phyloP scores from a whole-genome alignment of 225 moss, liverwort and hornwort genomes.

The Neckera pumila region DNA sequence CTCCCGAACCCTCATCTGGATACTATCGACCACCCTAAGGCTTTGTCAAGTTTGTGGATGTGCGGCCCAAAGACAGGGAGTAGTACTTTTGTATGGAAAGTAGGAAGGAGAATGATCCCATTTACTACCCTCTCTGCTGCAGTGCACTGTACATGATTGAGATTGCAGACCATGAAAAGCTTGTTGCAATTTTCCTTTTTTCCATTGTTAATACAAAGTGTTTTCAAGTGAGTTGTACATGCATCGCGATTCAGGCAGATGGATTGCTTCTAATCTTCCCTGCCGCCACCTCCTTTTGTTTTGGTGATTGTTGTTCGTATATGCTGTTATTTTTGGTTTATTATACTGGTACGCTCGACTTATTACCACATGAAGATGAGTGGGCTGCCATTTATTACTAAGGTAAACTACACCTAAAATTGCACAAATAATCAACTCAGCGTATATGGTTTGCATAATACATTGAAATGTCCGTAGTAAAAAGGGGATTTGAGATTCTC shows the following conservation, averaged over 20 bases:
- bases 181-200: neutral
- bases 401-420: too few species aligned
- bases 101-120: neutral
- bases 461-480: too few species aligned
- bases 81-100: neutral
- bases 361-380: too few species aligned
- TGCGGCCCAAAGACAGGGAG: neutral
- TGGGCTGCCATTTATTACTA: too few species aligned
- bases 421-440: too few species aligned
- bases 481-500: too few species aligned
- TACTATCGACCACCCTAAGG: neutral
- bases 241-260: neutral
- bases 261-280: neutral
- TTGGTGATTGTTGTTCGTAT: neutral
- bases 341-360: too few species aligned
- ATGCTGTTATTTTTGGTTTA: neutral
- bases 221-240: slow-evolving; percentile 1
- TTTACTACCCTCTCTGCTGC: slow-evolving; percentile 1
- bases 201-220: slow-evolving; percentile 8
- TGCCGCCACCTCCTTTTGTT: too few species aligned
- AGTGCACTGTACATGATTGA: slow-evolving; percentile 8
- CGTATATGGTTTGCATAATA: too few species aligned
- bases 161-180: neutral
- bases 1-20: neutral
- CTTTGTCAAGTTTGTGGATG: neutral